phyloP scores from a whole-genome alignment of 2,329 filamentous ascomycete genomes.

The Aspergillus arachidicola region DNA sequence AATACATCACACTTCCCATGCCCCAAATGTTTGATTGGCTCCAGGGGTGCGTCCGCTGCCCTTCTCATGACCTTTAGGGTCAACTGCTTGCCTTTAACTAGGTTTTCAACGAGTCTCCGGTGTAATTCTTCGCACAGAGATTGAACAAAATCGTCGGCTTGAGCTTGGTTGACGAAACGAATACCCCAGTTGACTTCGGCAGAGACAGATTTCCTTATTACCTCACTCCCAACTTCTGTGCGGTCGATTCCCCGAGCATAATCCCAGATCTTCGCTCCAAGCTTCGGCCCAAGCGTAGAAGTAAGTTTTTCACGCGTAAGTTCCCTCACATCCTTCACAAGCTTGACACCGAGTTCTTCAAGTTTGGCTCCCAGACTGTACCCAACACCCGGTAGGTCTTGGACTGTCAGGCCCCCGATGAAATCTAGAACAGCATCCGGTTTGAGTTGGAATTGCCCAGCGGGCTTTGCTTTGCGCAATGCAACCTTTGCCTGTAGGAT shows the following conservation, averaged over 20 bases:
- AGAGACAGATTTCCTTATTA: slow-evolving; percentile 88
- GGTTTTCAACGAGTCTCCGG: slow-evolving; percentile 76
- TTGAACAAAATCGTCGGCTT: slow-evolving; percentile 88
- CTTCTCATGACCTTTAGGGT: slow-evolving; percentile 95
- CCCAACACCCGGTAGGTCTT: slow-evolving; percentile 87
- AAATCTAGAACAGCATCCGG: slow-evolving; percentile 77
- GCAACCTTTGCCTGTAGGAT: slow-evolving; percentile 91
- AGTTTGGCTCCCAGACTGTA: slow-evolving; percentile 85
- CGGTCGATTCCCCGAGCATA: slow-evolving; percentile 87
- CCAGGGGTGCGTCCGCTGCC: slow-evolving; percentile 80
- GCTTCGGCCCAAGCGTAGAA: slow-evolving; percentile 82
- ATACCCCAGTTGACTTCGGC: slow-evolving; percentile 99
- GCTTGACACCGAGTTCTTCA: slow-evolving; percentile 79
- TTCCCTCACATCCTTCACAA: slow-evolving; percentile 80
- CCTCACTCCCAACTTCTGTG: slow-evolving; percentile 81
- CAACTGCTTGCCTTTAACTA: slow-evolving; percentile 82
- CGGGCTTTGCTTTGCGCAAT: slow-evolving; percentile 87
- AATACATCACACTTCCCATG: slow-evolving; percentile 94
- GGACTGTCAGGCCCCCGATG: slow-evolving; percentile 75
- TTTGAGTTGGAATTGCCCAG: slow-evolving; percentile 85
- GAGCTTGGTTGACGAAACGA: slow-evolving; percentile 85
- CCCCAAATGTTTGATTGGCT: slow-evolving; percentile 89
- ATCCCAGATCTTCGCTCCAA: slow-evolving; percentile 85
- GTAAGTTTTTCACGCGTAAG: slow-evolving; percentile 75
- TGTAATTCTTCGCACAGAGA: slow-evolving; percentile 85